Conservation (phyloP, 805 yeast genomes). For the Barnettozyma botsteinii region DNA sequence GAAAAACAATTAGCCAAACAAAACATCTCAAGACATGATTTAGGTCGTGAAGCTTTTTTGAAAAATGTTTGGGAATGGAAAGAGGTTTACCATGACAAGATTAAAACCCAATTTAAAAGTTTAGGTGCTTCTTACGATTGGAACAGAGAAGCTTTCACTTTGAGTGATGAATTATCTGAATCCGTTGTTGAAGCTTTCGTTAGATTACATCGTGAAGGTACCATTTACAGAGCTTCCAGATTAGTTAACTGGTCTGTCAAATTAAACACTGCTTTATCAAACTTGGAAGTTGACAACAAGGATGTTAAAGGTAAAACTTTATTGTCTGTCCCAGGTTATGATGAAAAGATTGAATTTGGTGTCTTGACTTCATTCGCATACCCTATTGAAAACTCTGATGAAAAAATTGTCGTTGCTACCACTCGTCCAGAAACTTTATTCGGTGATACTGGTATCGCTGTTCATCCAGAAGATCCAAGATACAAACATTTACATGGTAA, state of each 20-base stretch:
- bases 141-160: constrained; percentile 90
- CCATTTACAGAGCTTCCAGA: constrained; percentile 88
- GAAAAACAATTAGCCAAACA: constrained; percentile 86
- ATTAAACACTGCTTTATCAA: constrained; percentile 90
- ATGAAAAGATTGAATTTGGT: constrained; percentile 89
- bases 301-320: constrained; percentile 77
- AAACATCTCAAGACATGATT: constrained; percentile 88
- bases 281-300: constrained; percentile 93
- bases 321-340: constrained; percentile 84
- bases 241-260: constrained; percentile 96
- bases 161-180: constrained; percentile 68
- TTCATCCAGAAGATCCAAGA: constrained; percentile 91
- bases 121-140: constrained; percentile 98
- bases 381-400: constrained; percentile 79
- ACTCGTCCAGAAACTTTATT: constrained; percentile 98
- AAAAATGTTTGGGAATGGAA: constrained; percentile 98
- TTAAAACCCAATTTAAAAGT: constrained; percentile 75
- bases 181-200: constrained; percentile 92
- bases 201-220: constrained; percentile 87
- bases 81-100: constrained; percentile 82
- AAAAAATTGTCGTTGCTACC: constrained; percentile 87
- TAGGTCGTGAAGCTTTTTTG: constrained; percentile 85
- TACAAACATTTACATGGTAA: constrained; percentile 95
- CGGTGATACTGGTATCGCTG: constrained; percentile 98
- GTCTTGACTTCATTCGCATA: constrained; percentile 94